Evolutionary conservation across 306 rosid species (phyloP), one percentile per base, ranked within the genome.

Genomic region (Arachis hypogaea): DNA sequence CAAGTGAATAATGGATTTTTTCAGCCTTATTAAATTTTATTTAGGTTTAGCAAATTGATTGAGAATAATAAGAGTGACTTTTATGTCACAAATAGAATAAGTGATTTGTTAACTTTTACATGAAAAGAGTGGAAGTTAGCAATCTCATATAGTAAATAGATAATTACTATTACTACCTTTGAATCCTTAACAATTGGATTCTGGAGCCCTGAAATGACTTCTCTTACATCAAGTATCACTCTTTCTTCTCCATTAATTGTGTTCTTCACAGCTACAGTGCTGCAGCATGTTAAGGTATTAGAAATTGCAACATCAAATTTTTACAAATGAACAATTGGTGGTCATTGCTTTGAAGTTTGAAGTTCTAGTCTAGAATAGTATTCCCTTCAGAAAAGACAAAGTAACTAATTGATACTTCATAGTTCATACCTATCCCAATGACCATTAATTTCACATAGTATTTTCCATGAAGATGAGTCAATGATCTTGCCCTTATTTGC

Each of bases 371-470:
- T 22, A 22, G 28, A 22, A 22, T 22, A 22, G 28, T 22, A 22
- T 22, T 22, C 28, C 28, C 28, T 22, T 1, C 36, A 42, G 7
- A 42, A 42, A 42, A 42, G 45, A 0, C 45, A 42, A 42, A 43
- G 1, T 6, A 9, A 33, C 38, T 33, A 2, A 33, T 33, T 33
- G 38, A 33, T 33, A 33, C 38, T 50, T 50, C 55, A 11, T 52
- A 4, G 7, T n/a, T 12, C 58, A 7, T 81, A 90, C 96, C 85
- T 88, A 63, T 90, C 93, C 96, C 93, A 90, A 2, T 82, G 93
- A 60, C 93, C 96, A 62, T 84, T 60, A 69, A 87, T 69, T 84
- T 82, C 91, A 61, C 68, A 88, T 14, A 87, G 88, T 68, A 77
- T 72, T 75, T 81, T 82, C 63, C 33, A 57, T 9, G 89, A 82